A percentile compares a stretch with the other conserved stretches of the same genome.
These are phyloP conservation scores for Deuterostichococcus epilithicus DNA, from an alignment of 139 green algal species.

Conservation along the genomic window DNA sequence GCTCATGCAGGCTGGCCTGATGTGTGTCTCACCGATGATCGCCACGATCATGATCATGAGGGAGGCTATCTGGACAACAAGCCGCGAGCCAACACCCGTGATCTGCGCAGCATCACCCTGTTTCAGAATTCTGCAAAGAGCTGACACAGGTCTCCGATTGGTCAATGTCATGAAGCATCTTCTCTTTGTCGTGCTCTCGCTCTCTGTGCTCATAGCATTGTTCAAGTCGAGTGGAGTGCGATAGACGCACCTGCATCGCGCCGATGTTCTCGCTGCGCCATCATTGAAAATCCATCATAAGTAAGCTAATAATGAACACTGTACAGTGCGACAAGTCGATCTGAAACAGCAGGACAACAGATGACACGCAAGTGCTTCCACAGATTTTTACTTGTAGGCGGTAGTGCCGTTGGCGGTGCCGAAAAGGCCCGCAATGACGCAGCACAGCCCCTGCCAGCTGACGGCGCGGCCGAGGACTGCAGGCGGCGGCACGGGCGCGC, in stretches of 20 bases:
- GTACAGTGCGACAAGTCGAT: too few relatives aligned
- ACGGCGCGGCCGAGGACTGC: slow-evolving; percentile 55
- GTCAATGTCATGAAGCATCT: too few relatives aligned
- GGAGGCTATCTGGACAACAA: slow-evolving; percentile 52
- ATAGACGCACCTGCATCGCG: slow-evolving; percentile 14
- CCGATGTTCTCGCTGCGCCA: slow-evolving; percentile 57
- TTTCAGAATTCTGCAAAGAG: too few relatives aligned
- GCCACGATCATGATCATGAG: slow-evolving; percentile 49
- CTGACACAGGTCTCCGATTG: too few relatives aligned
- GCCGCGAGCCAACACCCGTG: slow-evolving; percentile 53
- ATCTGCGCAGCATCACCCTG: slow-evolving; percentile 33
- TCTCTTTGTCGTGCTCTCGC: too few relatives aligned
- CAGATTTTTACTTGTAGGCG: too few relatives aligned
- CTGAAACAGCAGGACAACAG: too few relatives aligned
- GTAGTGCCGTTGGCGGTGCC: slow-evolving; percentile 59
- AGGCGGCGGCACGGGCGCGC: slow-evolving; percentile 47
- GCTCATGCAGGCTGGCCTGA: background rate
- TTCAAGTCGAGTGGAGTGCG: too few relatives aligned
- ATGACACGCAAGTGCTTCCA: too few relatives aligned
- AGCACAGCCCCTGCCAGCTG: slow-evolving; percentile 40
- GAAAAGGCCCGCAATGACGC: slow-evolving; percentile 37
- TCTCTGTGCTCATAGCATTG: too few relatives aligned
- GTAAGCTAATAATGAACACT: too few relatives aligned
- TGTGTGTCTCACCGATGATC: slow-evolving; percentile 40
- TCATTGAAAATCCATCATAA: too few relatives aligned